Percentiles rank a stretch among this genome's conserved stretches.
These are phyloP conservation scores for Brettanomyces sp. DNA, from an alignment of 805 yeast species.

Conservation along the genomic window DNA sequence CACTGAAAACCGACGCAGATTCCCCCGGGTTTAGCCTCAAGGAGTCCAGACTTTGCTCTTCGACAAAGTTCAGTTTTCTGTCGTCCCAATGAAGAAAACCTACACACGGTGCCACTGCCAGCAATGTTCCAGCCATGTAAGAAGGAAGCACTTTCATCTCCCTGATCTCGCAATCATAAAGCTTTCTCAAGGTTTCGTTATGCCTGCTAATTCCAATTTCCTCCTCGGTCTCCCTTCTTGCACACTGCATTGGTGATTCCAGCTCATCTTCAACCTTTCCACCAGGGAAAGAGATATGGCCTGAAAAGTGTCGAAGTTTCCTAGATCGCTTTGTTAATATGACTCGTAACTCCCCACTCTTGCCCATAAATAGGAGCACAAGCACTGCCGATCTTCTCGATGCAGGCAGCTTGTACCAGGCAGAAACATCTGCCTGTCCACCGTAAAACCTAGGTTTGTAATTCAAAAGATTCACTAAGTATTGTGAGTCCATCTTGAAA, in stretches of 20 bases:
- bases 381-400: conserved; percentile 72
- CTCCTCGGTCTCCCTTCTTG: conserved; percentile 78
- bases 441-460: conserved; percentile 28
- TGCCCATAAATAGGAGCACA: conserved; percentile 62
- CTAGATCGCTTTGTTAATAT: conserved; percentile 72
- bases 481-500: conserved; percentile 24
- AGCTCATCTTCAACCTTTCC: conserved; percentile 73
- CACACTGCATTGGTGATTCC: conserved; percentile 61
- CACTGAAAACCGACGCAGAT: conserved; percentile 58
- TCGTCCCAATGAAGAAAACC: conserved; percentile 46
- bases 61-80: conserved; percentile 15
- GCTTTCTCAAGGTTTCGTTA: conserved; percentile 31
- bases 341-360: conserved; percentile 67
- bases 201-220: conserved; percentile 67
- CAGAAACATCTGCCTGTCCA: conserved; percentile 22
- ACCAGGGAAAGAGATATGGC: conserved; percentile 90
- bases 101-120: conserved; percentile 76
- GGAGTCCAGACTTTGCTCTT: conserved; percentile 22
- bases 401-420: conserved; percentile 61
- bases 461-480: conserved; percentile 25
- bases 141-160: conserved; percentile 61
- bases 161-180: conserved; percentile 51
- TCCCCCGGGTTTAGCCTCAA: conserved; percentile 67
- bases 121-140: conserved; percentile 70
- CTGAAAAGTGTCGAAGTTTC: conserved; percentile 64